These are phyloP conservation scores for Raddia distichophylla DNA, from an alignment of 176 grass and related monocot genomes.

Conservation along the genomic window DNA sequence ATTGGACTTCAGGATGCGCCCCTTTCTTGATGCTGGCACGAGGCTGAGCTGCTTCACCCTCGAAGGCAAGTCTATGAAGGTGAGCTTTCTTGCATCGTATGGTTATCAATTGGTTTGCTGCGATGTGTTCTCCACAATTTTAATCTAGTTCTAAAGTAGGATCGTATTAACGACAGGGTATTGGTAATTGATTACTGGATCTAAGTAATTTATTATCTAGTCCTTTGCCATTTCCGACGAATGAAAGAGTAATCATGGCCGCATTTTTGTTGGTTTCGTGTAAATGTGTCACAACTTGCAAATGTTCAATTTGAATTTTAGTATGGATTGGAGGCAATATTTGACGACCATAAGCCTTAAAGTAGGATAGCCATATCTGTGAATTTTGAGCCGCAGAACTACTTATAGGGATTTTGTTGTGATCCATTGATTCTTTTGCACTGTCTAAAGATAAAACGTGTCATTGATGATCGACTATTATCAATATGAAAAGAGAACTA, in stretches of 20 bases:
- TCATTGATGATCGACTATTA: slow-evolving; percentile 17
- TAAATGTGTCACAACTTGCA: too few relatives aligned
- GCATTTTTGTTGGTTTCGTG: not conserved
- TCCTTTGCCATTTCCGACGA: not conserved
- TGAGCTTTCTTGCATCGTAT: slow-evolving; percentile 39
- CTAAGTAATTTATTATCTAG: too few relatives aligned
- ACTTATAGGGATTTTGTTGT: too few relatives aligned
- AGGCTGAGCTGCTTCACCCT: slow-evolving; percentile 44
- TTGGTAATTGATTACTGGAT: not conserved
- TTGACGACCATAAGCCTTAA: too few relatives aligned
- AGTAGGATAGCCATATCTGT: too few relatives aligned
- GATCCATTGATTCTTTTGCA: too few relatives aligned
- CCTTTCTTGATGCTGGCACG: slow-evolving; percentile 47
- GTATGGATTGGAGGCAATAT: too few relatives aligned
- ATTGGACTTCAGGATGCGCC: not conserved
- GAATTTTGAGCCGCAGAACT: too few relatives aligned
- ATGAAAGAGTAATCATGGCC: not conserved
- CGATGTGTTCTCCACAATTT: not conserved
- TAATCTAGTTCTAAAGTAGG: slow-evolving; percentile 15
- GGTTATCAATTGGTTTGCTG: not conserved
- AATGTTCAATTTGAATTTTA: too few relatives aligned
- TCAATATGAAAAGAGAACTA: not conserved
- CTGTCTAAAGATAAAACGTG: too few relatives aligned
- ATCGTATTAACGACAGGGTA: not conserved
- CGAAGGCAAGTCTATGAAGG: slow-evolving; percentile 34